phyloP scores from a whole-genome alignment of 164 flowering plant genomes.

The Liquidambar formosana region DNA sequence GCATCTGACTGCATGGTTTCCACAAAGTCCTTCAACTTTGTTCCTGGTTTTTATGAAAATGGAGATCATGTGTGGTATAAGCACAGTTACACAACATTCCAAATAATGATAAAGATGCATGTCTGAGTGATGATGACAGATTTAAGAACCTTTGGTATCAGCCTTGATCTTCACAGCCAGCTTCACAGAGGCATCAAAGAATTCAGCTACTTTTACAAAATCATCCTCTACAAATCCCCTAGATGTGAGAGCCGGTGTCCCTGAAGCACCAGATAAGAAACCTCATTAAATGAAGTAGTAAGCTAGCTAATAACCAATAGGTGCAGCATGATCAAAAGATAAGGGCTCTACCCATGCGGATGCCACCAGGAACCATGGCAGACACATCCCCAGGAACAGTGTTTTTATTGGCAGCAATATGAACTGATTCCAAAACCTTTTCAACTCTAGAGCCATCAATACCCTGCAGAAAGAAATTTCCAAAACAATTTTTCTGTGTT shows the following conservation, averaged over 20 bases:
- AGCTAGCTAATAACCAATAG: not conserved
- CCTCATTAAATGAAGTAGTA: not conserved
- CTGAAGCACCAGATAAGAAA: slow-evolving; percentile 39
- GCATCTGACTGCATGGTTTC: slow-evolving; percentile 49
- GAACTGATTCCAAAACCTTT: slow-evolving; percentile 92
- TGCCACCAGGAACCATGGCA: slow-evolving; percentile 99
- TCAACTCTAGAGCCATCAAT: slow-evolving; percentile 99
- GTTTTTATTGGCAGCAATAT: slow-evolving; percentile 98
- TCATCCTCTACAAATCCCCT: slow-evolving; percentile 95
- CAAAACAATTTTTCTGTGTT: not conserved
- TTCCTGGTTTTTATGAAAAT: slow-evolving; percentile 36
- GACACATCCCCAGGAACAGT: slow-evolving; percentile 79
- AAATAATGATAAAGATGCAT: too few species aligned
- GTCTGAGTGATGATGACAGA: not conserved
- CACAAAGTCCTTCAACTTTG: slow-evolving; percentile 90
- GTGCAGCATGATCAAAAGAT: not conserved
- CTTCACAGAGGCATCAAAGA: slow-evolving; percentile 81
- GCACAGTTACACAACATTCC: too few species aligned
- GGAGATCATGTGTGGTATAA: too few species aligned
- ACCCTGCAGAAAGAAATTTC: slow-evolving; percentile 48
- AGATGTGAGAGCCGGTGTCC: slow-evolving; percentile 98
- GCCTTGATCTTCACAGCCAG: slow-evolving; percentile 84
- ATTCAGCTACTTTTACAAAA: slow-evolving; percentile 89
- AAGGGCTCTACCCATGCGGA: slow-evolving; percentile 81
- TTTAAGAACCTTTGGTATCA: slow-evolving; percentile 62